Evolutionary conservation across 1,139 yeast genomes (phyloP), one percentile per base, ranked within the genome.

Genomic region (Yamadazyma sp.): DNA sequence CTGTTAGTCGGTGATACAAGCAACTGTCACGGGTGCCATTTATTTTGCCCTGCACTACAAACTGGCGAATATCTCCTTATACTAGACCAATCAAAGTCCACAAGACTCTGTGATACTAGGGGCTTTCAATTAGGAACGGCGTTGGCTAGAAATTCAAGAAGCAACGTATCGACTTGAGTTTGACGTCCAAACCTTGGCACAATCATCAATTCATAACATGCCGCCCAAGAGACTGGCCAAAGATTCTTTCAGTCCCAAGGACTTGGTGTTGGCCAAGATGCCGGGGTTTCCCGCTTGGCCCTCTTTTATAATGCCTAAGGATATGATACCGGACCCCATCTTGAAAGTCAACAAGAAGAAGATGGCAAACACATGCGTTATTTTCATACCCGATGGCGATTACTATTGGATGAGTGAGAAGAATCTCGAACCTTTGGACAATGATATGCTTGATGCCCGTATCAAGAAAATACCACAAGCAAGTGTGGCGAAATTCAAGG

Each of bases 231-330:
- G 47, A 39, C 36, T 52, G 10, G 44, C 42, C 28, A 44, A 46
- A 37, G 41, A 38, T 27, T 44, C 47, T 31, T 62, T 65, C 41
- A 53, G 55, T 30, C 62, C 73, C 17, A 63, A 60, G 43, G 69
- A 64, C 34, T 55, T 68, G 52, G 76, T 72, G 10, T 56, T 69
- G 46, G 74, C 77, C 40, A 72, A 72, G 50, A 71, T 72, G 77
- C 64, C 68, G 23, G 73, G 76, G 34, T 72, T 65, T 49, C 73
- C 75, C 1, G 71, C 73, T 23, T 72, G 77, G 77, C 77, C 77
- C 9, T 69, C 75, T 14, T 72, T 70, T 45, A 69, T 72, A 43
- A 69, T 70, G 68, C 77, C 77, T 1, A 48, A 54, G 10, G 61
- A 62, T 28, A 54, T 63, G 48, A 63, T 71, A 20, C 76, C 77